Percentiles rank a stretch among this genome's conserved stretches.
Evolutionary conservation across 1,284 basidiomycete genomes (phyloP).

Genomic region (Ceratobasidium sp.): DNA sequence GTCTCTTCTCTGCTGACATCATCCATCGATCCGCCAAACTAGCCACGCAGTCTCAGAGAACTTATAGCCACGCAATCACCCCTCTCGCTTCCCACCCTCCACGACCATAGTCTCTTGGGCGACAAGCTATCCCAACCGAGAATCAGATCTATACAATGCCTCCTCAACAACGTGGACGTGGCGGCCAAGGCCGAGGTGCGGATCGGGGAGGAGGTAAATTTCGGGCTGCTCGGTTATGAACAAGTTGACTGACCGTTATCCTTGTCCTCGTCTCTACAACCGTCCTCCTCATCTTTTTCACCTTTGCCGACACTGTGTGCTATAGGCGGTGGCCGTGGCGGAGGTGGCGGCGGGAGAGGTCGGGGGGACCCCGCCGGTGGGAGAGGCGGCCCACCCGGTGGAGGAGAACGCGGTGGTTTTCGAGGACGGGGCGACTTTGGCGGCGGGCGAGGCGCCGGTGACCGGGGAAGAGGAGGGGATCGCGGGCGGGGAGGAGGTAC

Average conservation of each 20-base stretch:
- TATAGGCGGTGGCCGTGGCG: neutral
- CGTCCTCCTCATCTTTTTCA: neutral
- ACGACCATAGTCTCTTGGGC: neutral
- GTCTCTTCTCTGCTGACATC: conserved; percentile 7
- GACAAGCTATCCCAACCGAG: neutral
- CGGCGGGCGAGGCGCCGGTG: too few species aligned
- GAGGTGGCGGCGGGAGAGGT: neutral
- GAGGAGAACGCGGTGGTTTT: too few species aligned
- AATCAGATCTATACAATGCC: neutral
- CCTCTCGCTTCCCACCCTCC: neutral
- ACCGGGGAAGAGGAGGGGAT: too few species aligned
- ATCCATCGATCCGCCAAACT: conserved; percentile 22
- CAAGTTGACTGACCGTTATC: too few species aligned
- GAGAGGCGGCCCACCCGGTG: too few species aligned
- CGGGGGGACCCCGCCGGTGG: too few species aligned
- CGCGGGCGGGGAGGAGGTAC: conserved; percentile 8
- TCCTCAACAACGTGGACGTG: neutral
- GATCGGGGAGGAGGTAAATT: neutral
- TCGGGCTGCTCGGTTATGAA: neutral
- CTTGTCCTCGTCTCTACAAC: neutral
- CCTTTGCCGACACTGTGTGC: neutral
- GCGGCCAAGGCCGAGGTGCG: neutral
- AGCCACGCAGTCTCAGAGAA: conserved; percentile 21
- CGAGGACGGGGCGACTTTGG: too few species aligned
- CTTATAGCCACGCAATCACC: conserved; percentile 17